A percentile compares a stretch with the other conserved stretches of the same genome.
Conservation (phyloP, 768 basidiomycete species). For the Epithele typhae region DNA sequence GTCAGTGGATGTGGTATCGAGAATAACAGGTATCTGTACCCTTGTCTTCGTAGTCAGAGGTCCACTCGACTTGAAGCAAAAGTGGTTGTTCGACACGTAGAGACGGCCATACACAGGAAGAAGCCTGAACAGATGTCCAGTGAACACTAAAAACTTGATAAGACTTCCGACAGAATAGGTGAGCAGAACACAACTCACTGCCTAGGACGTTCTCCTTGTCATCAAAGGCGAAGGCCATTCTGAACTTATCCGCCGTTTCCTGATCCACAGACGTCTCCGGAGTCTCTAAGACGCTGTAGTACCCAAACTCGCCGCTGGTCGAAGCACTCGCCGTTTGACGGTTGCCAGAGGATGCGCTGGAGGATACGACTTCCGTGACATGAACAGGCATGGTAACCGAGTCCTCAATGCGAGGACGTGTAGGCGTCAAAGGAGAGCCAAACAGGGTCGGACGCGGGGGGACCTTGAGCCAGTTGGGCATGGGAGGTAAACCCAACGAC, state of each 20-base stretch:
- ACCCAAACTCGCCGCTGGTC: slow-evolving; percentile 54
- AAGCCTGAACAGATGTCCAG: slow-evolving; percentile 85
- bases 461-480: slow-evolving; percentile 11
- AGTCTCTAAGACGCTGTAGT: slow-evolving; percentile 74
- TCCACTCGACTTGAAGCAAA: slow-evolving; percentile 92
- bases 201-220: slow-evolving; percentile 85
- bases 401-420: slow-evolving; percentile 16
- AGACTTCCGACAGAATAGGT: not conserved
- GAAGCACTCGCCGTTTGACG: slow-evolving; percentile 12
- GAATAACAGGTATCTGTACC: slow-evolving; percentile 40
- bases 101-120: slow-evolving; percentile 87
- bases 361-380: slow-evolving; percentile 61
- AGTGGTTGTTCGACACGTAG: slow-evolving; percentile 87
- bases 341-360: slow-evolving; percentile 24
- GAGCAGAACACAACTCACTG: slow-evolving; percentile 55
- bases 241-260: slow-evolving; percentile 72
- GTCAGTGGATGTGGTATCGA: not conserved
- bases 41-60: slow-evolving; percentile 75
- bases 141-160: slow-evolving; percentile 60
- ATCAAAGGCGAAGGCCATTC: slow-evolving; percentile 77
- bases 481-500: slow-evolving; percentile 45
- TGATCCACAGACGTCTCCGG: slow-evolving; percentile 58
- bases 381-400: slow-evolving; percentile 23
- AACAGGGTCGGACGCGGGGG: slow-evolving; percentile 20
- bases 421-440: slow-evolving; percentile 6